phyloP scores from a whole-genome alignment of 1,284 basidiomycete species.

The Fomitopsis betulina region DNA sequence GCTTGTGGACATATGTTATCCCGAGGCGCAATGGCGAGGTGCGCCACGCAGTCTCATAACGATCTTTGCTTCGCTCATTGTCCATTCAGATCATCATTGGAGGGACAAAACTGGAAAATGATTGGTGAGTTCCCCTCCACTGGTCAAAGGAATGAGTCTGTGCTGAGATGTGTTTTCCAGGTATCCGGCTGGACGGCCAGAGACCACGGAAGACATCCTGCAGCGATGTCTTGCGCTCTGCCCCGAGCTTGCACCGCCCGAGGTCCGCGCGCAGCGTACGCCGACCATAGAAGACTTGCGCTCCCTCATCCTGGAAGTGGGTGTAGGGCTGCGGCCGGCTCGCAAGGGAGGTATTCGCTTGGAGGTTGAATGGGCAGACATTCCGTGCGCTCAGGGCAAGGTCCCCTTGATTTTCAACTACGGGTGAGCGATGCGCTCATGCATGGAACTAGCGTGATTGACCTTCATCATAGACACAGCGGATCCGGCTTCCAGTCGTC shows the following conservation, averaged over 20 bases:
- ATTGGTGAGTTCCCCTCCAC: constrained; percentile 44
- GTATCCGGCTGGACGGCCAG: constrained; percentile 53
- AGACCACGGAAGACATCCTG: constrained; percentile 60
- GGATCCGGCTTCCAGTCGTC: constrained; percentile 35
- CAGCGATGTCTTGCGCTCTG: constrained; percentile 51
- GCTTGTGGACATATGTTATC: background rate
- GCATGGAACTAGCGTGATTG: background rate
- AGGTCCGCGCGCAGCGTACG: constrained; percentile 39
- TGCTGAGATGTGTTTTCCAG: constrained; percentile 21
- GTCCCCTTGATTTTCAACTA: constrained; percentile 43
- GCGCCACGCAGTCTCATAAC: constrained; percentile 31
- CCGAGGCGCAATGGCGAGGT: constrained; percentile 45
- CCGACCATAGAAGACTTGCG: constrained; percentile 62
- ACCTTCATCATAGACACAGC: background rate
- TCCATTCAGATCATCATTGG: constrained; percentile 50
- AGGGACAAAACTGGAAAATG: constrained; percentile 56
- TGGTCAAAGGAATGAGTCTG: background rate
- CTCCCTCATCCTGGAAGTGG: constrained; percentile 58
- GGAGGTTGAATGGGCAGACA: constrained; percentile 30
- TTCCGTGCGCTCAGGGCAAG: constrained; percentile 13
- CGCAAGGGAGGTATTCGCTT: constrained; percentile 44
- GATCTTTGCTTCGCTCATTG: background rate
- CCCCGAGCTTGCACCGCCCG: constrained; percentile 65
- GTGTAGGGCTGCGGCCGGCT: constrained; percentile 49
- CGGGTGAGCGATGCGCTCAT: constrained; percentile 29